These are phyloP conservation scores for Ascochyta pisi DNA, from an alignment of 2,329 filamentous ascomycete genomes.

Conservation along the genomic window DNA sequence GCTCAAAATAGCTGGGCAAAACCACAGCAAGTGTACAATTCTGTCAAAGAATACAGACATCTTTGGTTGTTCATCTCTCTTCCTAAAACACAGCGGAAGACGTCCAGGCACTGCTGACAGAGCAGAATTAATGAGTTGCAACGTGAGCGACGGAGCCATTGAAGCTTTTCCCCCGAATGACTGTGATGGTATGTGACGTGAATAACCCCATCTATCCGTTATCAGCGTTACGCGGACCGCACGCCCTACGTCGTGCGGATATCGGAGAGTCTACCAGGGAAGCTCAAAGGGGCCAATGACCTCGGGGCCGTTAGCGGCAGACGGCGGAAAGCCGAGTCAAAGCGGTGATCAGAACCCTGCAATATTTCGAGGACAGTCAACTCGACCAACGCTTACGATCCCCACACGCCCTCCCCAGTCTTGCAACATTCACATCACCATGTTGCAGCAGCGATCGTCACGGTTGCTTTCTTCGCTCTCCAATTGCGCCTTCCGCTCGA, in stretches of 20 bases:
- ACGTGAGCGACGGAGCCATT: no score
- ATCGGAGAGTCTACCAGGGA: constrained; percentile 4
- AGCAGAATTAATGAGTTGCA: no score
- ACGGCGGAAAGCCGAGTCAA: constrained; percentile 15
- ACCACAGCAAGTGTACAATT: no score
- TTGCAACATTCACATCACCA: constrained; percentile 30
- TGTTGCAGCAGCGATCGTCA: constrained; percentile 47
- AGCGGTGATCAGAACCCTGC: constrained; percentile 35
- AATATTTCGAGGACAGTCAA: constrained; percentile 26
- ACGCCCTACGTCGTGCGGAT: constrained; percentile 20
- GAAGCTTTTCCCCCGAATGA: no score
- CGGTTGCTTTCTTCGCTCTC: constrained; percentile 44
- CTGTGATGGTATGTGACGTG: constrained; percentile 9
- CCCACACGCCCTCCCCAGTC: constrained; percentile 21
- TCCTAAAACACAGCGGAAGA: not conserved
- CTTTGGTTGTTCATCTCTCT: no score
- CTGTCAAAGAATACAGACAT: no score
- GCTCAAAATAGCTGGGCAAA: no score
- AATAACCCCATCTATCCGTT: constrained; percentile 40
- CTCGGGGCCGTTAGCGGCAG: constrained; percentile 17
- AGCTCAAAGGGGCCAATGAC: constrained; percentile 9
- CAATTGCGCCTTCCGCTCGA: constrained; percentile 35
- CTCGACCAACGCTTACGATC: constrained; percentile 18
- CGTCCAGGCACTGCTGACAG: no score
- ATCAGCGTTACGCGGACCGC: constrained; percentile 6